Conservation (phyloP, 805 yeast species). For the Starmera caribaea region DNA sequence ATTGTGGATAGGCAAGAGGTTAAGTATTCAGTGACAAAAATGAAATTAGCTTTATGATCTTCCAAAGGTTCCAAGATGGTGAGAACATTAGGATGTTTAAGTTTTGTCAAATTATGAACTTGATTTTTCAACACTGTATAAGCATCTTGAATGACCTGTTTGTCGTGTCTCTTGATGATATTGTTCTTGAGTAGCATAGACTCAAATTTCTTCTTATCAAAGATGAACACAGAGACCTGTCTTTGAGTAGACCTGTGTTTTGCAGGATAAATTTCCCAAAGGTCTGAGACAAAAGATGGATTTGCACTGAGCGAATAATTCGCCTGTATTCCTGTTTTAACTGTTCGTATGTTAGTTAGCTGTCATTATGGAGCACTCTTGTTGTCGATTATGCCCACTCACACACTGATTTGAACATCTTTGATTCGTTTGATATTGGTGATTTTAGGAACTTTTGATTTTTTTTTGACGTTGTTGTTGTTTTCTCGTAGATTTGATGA, state of each 20-base stretch:
- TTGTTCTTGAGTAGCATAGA: constrained; percentile 40
- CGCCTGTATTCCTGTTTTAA: constrained; percentile 50
- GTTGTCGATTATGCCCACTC: too few relatives aligned
- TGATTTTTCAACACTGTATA: constrained; percentile 59
- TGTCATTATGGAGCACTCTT: too few relatives aligned
- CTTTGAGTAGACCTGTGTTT: constrained; percentile 51
- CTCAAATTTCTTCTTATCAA: constrained; percentile 73
- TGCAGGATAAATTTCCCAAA: constrained; percentile 80
- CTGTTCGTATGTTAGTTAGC: constrained; percentile 1
- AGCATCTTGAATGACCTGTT: constrained; percentile 44
- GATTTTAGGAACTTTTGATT: too few relatives aligned
- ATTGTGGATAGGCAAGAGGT: constrained; percentile 41
- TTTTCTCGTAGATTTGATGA: too few relatives aligned
- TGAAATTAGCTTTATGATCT: constrained; percentile 65
- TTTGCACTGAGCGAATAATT: constrained; percentile 54
- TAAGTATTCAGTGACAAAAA: constrained; percentile 82
- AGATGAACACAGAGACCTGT: constrained; percentile 73
- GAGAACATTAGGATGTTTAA: constrained; percentile 84
- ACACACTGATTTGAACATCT: too few relatives aligned
- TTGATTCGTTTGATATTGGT: too few relatives aligned
- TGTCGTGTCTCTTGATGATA: constrained; percentile 37
- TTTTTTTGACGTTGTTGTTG: too few relatives aligned
- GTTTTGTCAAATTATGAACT: constrained; percentile 60
- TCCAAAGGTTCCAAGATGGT: constrained; percentile 84
- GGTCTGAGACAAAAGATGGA: constrained; percentile 61